Evolutionary conservation across 805 yeast species (phyloP).

Genomic region (Yamadazyma laniorum): DNA sequence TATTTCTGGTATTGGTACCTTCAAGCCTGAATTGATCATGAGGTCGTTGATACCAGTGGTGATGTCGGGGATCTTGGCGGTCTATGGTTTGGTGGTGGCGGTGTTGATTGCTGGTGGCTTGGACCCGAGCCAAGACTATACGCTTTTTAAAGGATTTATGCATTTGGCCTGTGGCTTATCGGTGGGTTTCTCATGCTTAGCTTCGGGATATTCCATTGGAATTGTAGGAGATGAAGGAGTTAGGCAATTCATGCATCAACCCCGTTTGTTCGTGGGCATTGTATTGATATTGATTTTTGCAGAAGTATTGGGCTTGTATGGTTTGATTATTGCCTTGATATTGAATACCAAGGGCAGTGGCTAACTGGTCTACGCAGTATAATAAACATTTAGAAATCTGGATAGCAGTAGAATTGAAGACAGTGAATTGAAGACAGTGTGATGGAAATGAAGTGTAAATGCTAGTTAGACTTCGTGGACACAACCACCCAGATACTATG

Average conservation of each 20-base stretch:
- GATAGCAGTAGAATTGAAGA: no score
- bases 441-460: no score
- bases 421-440: no score
- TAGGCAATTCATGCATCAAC: constrained; percentile 83
- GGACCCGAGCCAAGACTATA: constrained; percentile 73
- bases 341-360: constrained; percentile 81
- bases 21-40: constrained; percentile 96
- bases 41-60: constrained; percentile 94
- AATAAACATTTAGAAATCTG: not conserved
- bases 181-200: constrained; percentile 94
- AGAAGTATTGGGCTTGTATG: constrained; percentile 86
- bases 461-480: no score
- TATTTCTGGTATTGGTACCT: constrained; percentile 96
- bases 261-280: constrained; percentile 84
- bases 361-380: no score
- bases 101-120: constrained; percentile 92
- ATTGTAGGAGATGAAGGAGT: constrained; percentile 94
- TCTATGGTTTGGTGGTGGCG: constrained; percentile 94
- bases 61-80: constrained; percentile 96
- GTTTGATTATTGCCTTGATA: constrained; percentile 92
- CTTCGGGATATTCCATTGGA: constrained; percentile 96
- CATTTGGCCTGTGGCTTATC: constrained; percentile 94
- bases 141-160: constrained; percentile 95
- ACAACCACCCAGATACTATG: no score
- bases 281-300: constrained; percentile 87